Conservation (phyloP, 2,329 filamentous ascomycete genomes). For the Cladophialophora yegresii region DNA sequence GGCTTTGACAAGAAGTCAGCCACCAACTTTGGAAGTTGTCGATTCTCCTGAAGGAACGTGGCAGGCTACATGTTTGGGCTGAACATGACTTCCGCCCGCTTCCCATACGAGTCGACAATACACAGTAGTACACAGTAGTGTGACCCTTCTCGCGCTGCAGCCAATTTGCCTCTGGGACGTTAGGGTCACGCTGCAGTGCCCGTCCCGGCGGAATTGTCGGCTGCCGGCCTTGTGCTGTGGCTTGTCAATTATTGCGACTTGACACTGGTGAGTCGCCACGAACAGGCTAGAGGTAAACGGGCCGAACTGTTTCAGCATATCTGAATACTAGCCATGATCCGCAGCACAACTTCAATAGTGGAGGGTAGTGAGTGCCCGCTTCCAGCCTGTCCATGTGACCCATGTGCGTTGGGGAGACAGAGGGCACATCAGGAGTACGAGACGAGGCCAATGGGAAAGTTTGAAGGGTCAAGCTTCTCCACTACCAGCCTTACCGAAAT, state of each 20-base stretch:
- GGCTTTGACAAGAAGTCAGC: background rate
- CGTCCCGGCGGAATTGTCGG: slow-evolving; percentile 33
- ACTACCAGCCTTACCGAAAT: slow-evolving; percentile 30
- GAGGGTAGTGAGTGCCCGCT: slow-evolving; percentile 14
- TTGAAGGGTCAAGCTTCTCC: slow-evolving; percentile 13
- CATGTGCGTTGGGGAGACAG: background rate
- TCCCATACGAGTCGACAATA: background rate
- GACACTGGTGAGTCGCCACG: slow-evolving; percentile 31
- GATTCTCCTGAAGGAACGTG: background rate
- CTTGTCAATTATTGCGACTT: slow-evolving; percentile 24
- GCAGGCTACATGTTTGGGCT: background rate
- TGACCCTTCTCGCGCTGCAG: slow-evolving; percentile 11
- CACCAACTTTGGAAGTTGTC: slow-evolving; percentile 6
- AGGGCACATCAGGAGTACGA: slow-evolving; percentile 20
- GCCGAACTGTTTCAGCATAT: slow-evolving; percentile 28
- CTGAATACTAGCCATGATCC: slow-evolving; percentile 6
- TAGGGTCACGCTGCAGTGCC: slow-evolving; percentile 22
- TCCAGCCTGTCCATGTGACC: slow-evolving; percentile 25
- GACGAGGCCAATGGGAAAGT: slow-evolving; percentile 24
- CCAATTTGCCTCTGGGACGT: slow-evolving; percentile 26
- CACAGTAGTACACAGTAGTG: background rate
- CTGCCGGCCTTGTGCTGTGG: slow-evolving; percentile 29
- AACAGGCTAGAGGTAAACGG: slow-evolving; percentile 21
- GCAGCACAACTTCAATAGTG: slow-evolving; percentile 23
- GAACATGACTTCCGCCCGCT: background rate